Conservation (phyloP, 257 asterid genomes). For the Solanum clarkiae region DNA sequence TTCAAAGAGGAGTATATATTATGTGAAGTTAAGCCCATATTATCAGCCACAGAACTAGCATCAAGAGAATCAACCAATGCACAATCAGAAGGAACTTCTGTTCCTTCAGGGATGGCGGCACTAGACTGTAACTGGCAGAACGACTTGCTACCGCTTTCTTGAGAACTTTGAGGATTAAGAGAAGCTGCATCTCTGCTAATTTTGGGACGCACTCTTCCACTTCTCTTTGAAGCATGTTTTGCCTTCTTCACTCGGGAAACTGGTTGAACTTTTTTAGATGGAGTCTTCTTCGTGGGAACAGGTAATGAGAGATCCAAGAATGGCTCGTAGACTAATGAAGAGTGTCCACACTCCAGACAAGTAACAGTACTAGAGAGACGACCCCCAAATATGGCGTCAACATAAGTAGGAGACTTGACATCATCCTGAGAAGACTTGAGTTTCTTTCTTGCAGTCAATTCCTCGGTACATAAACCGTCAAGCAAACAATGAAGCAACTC, state of each 20-base stretch:
- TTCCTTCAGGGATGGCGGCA: slow-evolving; percentile 16
- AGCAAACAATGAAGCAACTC: slow-evolving; percentile 84
- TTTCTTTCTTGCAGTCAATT: slow-evolving; percentile 37
- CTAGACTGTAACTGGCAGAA: slow-evolving; percentile 20
- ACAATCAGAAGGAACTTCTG: slow-evolving; percentile 20
- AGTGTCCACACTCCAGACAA: slow-evolving; percentile 76
- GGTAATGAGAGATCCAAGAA: slow-evolving; percentile 84
- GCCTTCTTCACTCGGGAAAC: slow-evolving; percentile 51
- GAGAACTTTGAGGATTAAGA: slow-evolving; percentile 19
- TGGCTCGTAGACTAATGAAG: slow-evolving; percentile 68
- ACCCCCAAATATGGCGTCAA: slow-evolving; percentile 81
- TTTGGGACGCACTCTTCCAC: slow-evolving; percentile 33
- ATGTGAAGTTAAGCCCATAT: slow-evolving; percentile 33
- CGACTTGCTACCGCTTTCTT: slow-evolving; percentile 18
- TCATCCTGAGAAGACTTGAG: slow-evolving; percentile 17
- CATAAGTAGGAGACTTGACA: slow-evolving; percentile 37
- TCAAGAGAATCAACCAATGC: slow-evolving; percentile 19
- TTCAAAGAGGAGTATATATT: slow-evolving; percentile 23
- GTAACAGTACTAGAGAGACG: slow-evolving; percentile 62
- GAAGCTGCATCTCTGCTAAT: slow-evolving; percentile 23
- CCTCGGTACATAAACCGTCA: slow-evolving; percentile 70
- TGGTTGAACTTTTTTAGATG: slow-evolving; percentile 30
- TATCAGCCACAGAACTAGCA: slow-evolving; percentile 25
- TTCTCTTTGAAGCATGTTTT: slow-evolving; percentile 59
- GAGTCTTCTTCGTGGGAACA: slow-evolving; percentile 74